These are phyloP conservation scores for Colletotrichum neosansevieriae DNA, from an alignment of 2,329 filamentous ascomycete species.

Conservation along the genomic window DNA sequence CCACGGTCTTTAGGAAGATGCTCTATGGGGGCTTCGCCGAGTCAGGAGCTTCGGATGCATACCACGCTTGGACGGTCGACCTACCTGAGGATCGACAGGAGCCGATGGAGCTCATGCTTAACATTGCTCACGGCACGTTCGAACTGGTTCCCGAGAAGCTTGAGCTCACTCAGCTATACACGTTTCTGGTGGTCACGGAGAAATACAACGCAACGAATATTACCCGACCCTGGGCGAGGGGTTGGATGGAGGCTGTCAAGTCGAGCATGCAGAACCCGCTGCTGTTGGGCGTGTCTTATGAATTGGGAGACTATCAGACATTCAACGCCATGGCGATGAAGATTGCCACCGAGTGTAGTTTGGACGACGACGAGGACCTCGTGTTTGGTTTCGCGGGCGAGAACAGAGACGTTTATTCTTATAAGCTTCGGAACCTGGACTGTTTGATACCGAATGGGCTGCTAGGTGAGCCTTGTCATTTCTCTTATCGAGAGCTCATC, in stretches of 20 bases:
- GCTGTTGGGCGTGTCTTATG: constrained; percentile 49
- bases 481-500: too few species aligned
- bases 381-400: constrained; percentile 23
- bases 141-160: constrained; percentile 44
- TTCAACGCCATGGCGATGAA: constrained; percentile 43
- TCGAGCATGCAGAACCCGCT: constrained; percentile 38
- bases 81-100: constrained; percentile 49
- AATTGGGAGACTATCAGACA: constrained; percentile 44
- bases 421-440: constrained; percentile 25
- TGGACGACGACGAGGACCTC: constrained; percentile 23
- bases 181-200: constrained; percentile 46
- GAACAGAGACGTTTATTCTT: constrained; percentile 6
- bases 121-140: constrained; percentile 48
- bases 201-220: constrained; percentile 47
- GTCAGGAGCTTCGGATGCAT: constrained; percentile 24
- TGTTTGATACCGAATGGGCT: constrained; percentile 11
- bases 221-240: constrained; percentile 44
- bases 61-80: constrained; percentile 44
- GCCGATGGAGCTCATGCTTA: constrained; percentile 46
- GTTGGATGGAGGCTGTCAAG: constrained; percentile 41
- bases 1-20: constrained; percentile 47
- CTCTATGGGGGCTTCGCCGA: constrained; percentile 46
- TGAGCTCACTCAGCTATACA: constrained; percentile 44
- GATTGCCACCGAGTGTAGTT: constrained; percentile 43
- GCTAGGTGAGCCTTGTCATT: not conserved